Conservation (phyloP, 2,329 filamentous ascomycete genomes). For the Cercospora zeina region DNA sequence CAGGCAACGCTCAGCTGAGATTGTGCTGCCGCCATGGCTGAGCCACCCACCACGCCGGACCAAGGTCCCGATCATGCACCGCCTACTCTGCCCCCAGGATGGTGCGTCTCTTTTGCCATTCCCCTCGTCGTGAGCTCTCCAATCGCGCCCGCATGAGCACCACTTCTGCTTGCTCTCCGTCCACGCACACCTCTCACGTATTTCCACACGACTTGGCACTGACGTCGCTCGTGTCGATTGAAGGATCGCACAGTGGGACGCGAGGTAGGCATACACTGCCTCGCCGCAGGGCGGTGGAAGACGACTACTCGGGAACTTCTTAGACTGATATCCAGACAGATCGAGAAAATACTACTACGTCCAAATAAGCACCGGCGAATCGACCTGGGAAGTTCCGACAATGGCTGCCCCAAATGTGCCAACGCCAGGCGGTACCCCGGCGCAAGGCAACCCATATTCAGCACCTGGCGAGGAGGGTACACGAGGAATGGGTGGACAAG, state of each 20-base stretch:
- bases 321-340: constrained; percentile 32
- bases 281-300: constrained; percentile 1
- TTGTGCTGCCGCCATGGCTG: constrained; percentile 32
- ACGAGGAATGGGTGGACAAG: constrained; percentile 35
- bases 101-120: constrained; percentile 36
- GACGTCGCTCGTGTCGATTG: constrained; percentile 35
- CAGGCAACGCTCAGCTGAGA: constrained; percentile 15
- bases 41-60: constrained; percentile 40
- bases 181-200: constrained; percentile 8
- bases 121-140: constrained; percentile 20
- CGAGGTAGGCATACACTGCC: constrained; percentile 38
- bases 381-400: constrained; percentile 46
- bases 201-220: constrained; percentile 37
- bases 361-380: constrained; percentile 46
- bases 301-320: neutral
- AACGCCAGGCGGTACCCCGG: constrained; percentile 43
- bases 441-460: constrained; percentile 40
- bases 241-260: constrained; percentile 48
- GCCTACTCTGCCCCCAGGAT: constrained; percentile 44
- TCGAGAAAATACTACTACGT: constrained; percentile 48
- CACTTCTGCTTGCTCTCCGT: neutral
- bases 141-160: constrained; percentile 3
- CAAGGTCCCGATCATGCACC: constrained; percentile 43
- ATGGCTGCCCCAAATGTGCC: constrained; percentile 43
- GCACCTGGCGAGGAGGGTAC: constrained; percentile 33